Evolutionary conservation across 371 early-diverging fungal species (phyloP).

Genomic region (Homolaphlyctis polyrhiza): DNA sequence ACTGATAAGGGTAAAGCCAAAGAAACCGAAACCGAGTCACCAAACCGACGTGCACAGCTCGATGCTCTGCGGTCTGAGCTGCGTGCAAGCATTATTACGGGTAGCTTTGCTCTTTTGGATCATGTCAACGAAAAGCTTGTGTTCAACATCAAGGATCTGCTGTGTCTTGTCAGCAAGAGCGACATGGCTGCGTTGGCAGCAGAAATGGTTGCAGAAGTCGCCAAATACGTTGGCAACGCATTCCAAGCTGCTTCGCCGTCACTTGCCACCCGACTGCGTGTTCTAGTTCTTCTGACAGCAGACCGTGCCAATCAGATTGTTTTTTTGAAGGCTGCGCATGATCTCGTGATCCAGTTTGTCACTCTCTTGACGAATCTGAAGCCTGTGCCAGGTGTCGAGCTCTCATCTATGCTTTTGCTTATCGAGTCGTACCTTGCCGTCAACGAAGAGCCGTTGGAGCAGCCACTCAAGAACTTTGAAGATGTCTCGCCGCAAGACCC

Average conservation of each 20-base stretch:
- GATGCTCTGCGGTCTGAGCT: slow-evolving; percentile 48
- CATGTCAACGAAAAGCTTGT: slow-evolving; percentile 57
- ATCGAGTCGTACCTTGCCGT: slow-evolving; percentile 61
- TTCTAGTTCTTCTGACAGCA: slow-evolving; percentile 60
- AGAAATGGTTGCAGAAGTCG: slow-evolving; percentile 40
- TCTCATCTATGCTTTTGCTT: slow-evolving; percentile 62
- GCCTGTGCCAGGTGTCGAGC: slow-evolving; percentile 16
- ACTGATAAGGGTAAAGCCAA: slow-evolving; percentile 18
- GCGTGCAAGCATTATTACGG: slow-evolving; percentile 40
- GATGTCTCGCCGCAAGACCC: not conserved
- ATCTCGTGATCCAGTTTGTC: slow-evolving; percentile 38
- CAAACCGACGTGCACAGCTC: slow-evolving; percentile 28
- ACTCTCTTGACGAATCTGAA: slow-evolving; percentile 35
- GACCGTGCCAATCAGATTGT: slow-evolving; percentile 51
- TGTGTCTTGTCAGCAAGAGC: slow-evolving; percentile 40
- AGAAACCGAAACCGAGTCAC: slow-evolving; percentile 7
- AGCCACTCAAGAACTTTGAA: not conserved
- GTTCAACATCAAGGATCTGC: slow-evolving; percentile 62
- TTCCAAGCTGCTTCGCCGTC: slow-evolving; percentile 13
- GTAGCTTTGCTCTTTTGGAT: slow-evolving; percentile 58
- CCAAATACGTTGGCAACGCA: slow-evolving; percentile 14
- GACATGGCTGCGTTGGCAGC: slow-evolving; percentile 45
- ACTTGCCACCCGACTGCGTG: slow-evolving; percentile 50
- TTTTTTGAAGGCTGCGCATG: slow-evolving; percentile 32
- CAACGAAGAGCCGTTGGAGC: slow-evolving; percentile 52